Conservation (phyloP, 2,329 filamentous ascomycete genomes). For the Sporothrix brasiliensis region DNA sequence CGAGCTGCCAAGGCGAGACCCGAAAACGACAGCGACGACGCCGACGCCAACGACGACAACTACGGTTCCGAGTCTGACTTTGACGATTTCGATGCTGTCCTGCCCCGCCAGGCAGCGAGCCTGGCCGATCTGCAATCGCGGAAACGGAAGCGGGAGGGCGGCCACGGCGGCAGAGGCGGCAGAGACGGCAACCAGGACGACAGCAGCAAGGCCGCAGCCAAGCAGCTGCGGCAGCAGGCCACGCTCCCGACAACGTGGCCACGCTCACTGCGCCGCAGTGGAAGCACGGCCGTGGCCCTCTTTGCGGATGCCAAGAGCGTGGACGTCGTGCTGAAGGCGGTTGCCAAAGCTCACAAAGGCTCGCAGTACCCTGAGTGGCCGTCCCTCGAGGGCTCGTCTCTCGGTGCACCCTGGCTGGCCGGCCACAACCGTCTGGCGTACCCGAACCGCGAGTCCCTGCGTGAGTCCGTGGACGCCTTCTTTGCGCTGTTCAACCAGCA, state of each 20-base stretch:
- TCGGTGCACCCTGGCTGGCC: constrained; percentile 63
- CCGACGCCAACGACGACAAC: neutral
- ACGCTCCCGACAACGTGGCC: constrained; percentile 72
- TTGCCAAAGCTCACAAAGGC: constrained; percentile 63
- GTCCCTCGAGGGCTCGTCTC: constrained; percentile 29
- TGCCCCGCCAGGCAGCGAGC: constrained; percentile 50
- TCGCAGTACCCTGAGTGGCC: constrained; percentile 41
- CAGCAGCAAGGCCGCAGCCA: constrained; percentile 34
- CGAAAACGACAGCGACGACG: constrained; percentile 1
- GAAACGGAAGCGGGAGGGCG: constrained; percentile 54
- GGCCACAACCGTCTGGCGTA: constrained; percentile 72
- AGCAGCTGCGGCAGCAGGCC: constrained; percentile 17
- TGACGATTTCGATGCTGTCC: constrained; percentile 37
- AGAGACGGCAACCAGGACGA: neutral
- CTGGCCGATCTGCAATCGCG: constrained; percentile 48
- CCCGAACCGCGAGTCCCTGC: constrained; percentile 67
- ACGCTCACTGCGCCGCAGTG: constrained; percentile 68
- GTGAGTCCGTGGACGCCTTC: constrained; percentile 78
- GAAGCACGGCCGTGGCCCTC: constrained; percentile 76
- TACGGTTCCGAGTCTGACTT: constrained; percentile 14
- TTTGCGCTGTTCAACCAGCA: constrained; percentile 78
- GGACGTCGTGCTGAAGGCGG: constrained; percentile 75
- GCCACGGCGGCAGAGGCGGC: constrained; percentile 33
- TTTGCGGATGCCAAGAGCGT: constrained; percentile 83
- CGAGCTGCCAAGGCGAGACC: constrained; percentile 14